Evolutionary conservation across 805 yeast genomes (phyloP).

Genomic region (Komagataella phaffii): DNA sequence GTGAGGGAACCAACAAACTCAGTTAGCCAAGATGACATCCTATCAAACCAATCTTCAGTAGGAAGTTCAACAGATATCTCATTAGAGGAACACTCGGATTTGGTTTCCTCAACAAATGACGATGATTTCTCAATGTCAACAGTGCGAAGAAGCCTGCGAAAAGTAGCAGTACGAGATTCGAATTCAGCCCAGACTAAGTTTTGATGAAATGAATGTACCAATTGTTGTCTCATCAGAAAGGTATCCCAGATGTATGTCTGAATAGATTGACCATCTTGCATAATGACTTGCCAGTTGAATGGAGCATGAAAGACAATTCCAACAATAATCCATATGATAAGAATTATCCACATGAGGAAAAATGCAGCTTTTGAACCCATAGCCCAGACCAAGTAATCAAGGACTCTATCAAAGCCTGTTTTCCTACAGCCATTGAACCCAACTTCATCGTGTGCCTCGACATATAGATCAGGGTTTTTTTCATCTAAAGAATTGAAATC

Average conservation of each 20-base stretch:
- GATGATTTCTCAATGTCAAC: slow-evolving; percentile 13
- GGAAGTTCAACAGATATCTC: slow-evolving; percentile 9
- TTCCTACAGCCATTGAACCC: background rate
- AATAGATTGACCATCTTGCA: slow-evolving; percentile 27
- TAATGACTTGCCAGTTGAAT: slow-evolving; percentile 23
- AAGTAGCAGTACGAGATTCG: background rate
- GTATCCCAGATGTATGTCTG: slow-evolving; percentile 26
- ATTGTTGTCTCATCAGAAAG: slow-evolving; percentile 24
- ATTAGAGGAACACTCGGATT: slow-evolving; percentile 16
- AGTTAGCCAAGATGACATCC: slow-evolving; percentile 13
- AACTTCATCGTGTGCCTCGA: background rate
- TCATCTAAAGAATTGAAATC: background rate
- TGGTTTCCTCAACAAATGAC: slow-evolving; percentile 13
- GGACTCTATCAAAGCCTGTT: background rate
- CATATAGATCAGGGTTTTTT: background rate
- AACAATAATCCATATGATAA: slow-evolving; percentile 7
- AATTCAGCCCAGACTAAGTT: background rate
- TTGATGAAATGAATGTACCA: slow-evolving; percentile 4
- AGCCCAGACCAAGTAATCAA: background rate
- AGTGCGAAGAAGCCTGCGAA: background rate
- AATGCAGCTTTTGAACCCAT: slow-evolving; percentile 7
- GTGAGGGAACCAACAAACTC: slow-evolving; percentile 18
- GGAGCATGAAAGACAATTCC: slow-evolving; percentile 14
- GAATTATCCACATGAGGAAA: slow-evolving; percentile 12
- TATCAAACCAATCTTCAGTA: slow-evolving; percentile 20